Base-by-base conservation (phyloP, 371 early-diverging fungal species). In the Scutellospora calospora region DNA sequence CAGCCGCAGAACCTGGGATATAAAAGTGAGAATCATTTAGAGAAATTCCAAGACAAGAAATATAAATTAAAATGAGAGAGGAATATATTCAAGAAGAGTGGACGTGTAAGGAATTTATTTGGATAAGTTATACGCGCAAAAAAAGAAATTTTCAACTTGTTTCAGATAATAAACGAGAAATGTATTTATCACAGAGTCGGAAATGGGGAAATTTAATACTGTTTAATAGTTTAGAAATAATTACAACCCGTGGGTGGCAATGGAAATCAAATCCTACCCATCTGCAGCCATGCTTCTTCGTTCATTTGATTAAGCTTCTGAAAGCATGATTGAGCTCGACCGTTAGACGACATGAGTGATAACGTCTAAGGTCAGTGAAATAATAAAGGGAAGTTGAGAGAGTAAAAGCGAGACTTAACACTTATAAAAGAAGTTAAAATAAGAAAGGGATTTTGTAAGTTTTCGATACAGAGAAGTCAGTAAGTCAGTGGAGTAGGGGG, bases 241-340 rank as follows among this genome's bases (percentile, higher is more conserved):
- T 6, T 49, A 41, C 27, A 60, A 27, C 62, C 62, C 18, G 49
- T 52, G n/a, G 18, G 14, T 74, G 74, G 55, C n/a, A 29, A 25
- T 51, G 12, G 45, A 29, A 51, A 74, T 54, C 51, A 52, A 65
- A 14, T 60, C 84, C 82, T 86, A 91, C 95, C 96, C 75, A 95
- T 84, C 72, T 92, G 92, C 59, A 94, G 84, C 95, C 95, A 95
- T 54, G 92, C 88, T 76, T 93, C 90, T 78, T 95, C 95, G 72
- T 95, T 94, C 80, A 91, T 87, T 35, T 87, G 84, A 52, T 89
- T 88, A 60, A 95, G 85, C 52, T 90, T 89, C 83, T 94, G 93
- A 25, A 90, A 84, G 69, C 90, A 81, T 9, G 88, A 18, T 22
- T 27, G 51, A n/a, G 76, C 9, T 72, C 79, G 79, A 38, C 71